Percentiles rank a stretch among this genome's conserved stretches.
Evolutionary conservation across 352 stramenopile species (phyloP).

Genomic region (Phytopythium delawarense): DNA sequence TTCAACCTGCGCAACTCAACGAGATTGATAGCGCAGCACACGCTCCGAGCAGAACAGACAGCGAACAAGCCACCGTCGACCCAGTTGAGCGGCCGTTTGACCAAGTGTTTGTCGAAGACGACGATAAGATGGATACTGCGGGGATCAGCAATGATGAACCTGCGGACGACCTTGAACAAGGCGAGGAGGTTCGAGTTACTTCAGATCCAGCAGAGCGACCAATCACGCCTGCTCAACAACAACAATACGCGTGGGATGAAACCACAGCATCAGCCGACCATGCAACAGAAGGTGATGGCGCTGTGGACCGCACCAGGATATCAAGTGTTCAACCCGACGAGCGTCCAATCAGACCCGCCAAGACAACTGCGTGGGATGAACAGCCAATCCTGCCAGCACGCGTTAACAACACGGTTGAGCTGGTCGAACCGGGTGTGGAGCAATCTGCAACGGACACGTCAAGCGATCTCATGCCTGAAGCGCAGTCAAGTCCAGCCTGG

Average conservation of each 20-base stretch:
- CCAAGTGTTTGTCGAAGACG: neutral
- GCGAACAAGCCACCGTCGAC: neutral
- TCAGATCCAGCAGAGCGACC: constrained; percentile 12
- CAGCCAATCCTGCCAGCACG: neutral
- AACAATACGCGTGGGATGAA: neutral
- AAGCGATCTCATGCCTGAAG: neutral
- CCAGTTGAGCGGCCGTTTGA: neutral
- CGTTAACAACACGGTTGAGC: neutral
- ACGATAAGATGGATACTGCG: neutral
- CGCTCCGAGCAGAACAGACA: too few relatives aligned
- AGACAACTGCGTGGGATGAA: neutral
- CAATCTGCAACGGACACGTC: neutral
- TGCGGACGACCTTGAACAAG: too few relatives aligned
- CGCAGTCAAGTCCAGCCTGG: neutral
- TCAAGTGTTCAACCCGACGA: neutral
- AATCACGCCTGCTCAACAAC: constrained; percentile 8
- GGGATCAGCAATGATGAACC: neutral
- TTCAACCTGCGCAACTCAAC: constrained; percentile 5
- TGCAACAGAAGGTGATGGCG: neutral
- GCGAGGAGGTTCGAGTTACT: neutral
- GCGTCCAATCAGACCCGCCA: neutral
- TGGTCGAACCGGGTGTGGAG: neutral
- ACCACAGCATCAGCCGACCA: neutral
- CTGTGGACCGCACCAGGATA: neutral
- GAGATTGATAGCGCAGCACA: neutral